Evolutionary conservation across 225 moss, liverwort and hornwort genomes (phyloP).

Genomic region (Asterella californica): DNA sequence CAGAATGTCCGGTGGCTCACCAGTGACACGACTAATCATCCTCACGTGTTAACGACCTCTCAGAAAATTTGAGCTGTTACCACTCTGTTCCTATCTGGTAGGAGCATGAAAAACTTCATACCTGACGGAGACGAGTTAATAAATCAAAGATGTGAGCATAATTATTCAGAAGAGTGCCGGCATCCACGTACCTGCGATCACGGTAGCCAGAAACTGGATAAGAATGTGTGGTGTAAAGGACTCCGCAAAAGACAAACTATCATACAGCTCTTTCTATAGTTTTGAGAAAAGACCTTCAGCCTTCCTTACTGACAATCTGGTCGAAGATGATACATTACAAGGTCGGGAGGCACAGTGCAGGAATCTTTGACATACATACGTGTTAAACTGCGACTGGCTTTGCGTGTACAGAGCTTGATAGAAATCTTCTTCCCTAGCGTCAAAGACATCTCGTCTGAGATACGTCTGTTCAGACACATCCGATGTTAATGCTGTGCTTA

Average conservation of each 20-base stretch:
- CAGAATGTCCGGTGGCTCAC: no score
- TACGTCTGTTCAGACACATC: slow-evolving; percentile 30
- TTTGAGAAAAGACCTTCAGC: no score
- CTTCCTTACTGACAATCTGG: not conserved
- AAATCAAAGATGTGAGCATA: slow-evolving; percentile 70
- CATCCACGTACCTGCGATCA: slow-evolving; percentile 49
- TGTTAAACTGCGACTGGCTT: slow-evolving; percentile 63
- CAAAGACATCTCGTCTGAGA: slow-evolving; percentile 60
- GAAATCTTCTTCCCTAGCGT: slow-evolving; percentile 55
- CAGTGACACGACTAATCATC: no score
- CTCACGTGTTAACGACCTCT: no score
- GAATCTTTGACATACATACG: slow-evolving; percentile 32
- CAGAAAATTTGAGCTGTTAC: no score
- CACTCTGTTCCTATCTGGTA: no score
- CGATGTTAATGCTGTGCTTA: not conserved
- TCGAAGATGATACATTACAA: not conserved
- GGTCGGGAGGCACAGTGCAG: not conserved
- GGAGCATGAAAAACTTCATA: not conserved
- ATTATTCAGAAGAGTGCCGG: slow-evolving; percentile 61
- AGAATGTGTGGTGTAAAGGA: not conserved
- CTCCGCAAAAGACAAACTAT: no score
- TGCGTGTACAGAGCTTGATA: slow-evolving; percentile 61
- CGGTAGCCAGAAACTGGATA: not conserved
- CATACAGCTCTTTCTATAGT: not conserved
- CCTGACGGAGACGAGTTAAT: slow-evolving; percentile 63